A percentile compares a stretch with the other conserved stretches of the same genome.
These are phyloP conservation scores for Chalciporus piperatus DNA, from an alignment of 768 basidiomycete species.

Conservation along the genomic window DNA sequence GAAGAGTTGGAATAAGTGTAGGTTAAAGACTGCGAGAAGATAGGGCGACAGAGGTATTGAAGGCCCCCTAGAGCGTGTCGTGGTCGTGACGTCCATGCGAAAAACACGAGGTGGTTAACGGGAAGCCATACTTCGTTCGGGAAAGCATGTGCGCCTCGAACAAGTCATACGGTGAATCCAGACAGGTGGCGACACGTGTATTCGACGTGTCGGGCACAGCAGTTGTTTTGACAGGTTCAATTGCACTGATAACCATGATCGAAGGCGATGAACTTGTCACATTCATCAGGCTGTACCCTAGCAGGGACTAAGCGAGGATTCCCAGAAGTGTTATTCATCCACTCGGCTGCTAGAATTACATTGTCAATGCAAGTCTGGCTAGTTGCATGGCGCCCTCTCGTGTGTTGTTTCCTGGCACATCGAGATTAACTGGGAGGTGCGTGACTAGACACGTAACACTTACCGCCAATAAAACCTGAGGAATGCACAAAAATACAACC, in stretches of 20 bases:
- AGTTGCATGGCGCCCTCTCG: constrained; percentile 83
- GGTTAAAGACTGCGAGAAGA: constrained; percentile 13
- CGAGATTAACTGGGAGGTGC: constrained; percentile 7
- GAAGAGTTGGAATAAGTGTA: constrained; percentile 7
- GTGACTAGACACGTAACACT: constrained; percentile 20
- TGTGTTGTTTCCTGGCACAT: constrained; percentile 72
- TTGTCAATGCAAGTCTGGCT: constrained; percentile 61
- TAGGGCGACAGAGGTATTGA: constrained; percentile 15
- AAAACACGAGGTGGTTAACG: constrained; percentile 28
- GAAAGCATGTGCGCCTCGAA: constrained; percentile 1
- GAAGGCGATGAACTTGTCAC: constrained; percentile 14
- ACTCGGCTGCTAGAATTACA: constrained; percentile 22
- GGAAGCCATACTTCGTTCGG: constrained; percentile 2
- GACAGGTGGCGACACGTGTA: constrained; percentile 14
- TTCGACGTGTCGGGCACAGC: constrained; percentile 10
- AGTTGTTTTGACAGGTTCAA: constrained; percentile 9
- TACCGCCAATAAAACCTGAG: constrained; percentile 94
- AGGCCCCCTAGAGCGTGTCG: constrained; percentile 20
- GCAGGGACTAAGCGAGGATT: neutral
- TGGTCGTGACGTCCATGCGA: constrained; percentile 31
- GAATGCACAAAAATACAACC: constrained; percentile 94
- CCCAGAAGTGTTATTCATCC: neutral
- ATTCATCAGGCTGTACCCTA: constrained; percentile 5
- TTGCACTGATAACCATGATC: constrained; percentile 7
- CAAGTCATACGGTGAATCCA: constrained; percentile 6